These are phyloP conservation scores for Pisolithus microcarpus DNA, from an alignment of 768 basidiomycete genomes.

Conservation along the genomic window DNA sequence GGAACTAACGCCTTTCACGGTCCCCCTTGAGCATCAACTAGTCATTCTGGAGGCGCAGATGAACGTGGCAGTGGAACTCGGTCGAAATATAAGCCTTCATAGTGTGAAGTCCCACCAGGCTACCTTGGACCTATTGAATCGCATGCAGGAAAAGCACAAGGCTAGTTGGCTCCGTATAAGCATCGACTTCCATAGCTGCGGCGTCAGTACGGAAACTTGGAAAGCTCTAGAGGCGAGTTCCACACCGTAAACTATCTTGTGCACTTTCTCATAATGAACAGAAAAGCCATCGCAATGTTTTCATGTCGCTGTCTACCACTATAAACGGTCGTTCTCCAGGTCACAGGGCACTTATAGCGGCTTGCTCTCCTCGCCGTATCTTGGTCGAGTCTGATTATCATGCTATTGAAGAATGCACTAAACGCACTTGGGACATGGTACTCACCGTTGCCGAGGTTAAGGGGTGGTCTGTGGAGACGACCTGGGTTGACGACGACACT, in stretches of 20 bases:
- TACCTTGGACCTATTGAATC: conserved; percentile 58
- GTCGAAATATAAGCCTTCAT: conserved; percentile 79
- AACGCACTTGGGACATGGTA: conserved; percentile 73
- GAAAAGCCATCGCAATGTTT: conserved; percentile 70
- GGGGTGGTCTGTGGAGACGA: conserved; percentile 66
- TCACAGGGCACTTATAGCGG: conserved; percentile 55
- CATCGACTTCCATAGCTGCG: conserved; percentile 87
- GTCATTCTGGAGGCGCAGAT: conserved; percentile 77
- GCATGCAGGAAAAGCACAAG: conserved; percentile 52
- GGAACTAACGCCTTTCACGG: conserved; percentile 66
- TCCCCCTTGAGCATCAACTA: conserved; percentile 76
- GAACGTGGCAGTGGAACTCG: conserved; percentile 72
- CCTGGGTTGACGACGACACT: conserved; percentile 37
- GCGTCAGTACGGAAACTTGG: conserved; percentile 74
- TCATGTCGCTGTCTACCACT: conserved; percentile 79
- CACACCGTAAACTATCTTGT: not conserved
- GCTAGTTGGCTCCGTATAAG: conserved; percentile 59
- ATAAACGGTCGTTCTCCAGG: conserved; percentile 71
- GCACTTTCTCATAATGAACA: conserved; percentile 25
- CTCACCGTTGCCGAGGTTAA: conserved; percentile 64
- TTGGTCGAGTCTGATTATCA: conserved; percentile 86
- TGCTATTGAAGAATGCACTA: conserved; percentile 48
- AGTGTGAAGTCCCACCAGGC: conserved; percentile 72
- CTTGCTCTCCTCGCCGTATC: conserved; percentile 58
- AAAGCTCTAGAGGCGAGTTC: conserved; percentile 59